Base-by-base conservation (phyloP, 495 filamentous ascomycete genomes). In the Aspergillus conjunctus region DNA sequence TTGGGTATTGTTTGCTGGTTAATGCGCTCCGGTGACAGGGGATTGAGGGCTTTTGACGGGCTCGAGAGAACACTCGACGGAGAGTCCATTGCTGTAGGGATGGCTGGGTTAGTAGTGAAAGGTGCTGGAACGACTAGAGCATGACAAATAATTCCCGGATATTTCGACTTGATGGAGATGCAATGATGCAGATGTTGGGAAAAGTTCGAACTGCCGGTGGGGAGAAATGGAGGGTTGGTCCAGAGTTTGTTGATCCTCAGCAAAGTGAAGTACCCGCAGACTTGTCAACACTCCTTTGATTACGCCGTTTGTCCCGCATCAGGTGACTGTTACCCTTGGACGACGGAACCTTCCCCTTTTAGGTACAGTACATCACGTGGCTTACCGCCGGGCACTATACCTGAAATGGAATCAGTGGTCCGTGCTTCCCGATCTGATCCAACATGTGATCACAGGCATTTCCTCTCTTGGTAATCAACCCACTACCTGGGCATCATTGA, bases 1-100 rank as follows among this genome's bases (percentile, higher is more conserved):
- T 70, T 74, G 32, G 80, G 76, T 32, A 80, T 73, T 43, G 78
- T 77, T 69, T 90, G 86, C 72, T 88, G 83, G 68, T 92, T 92
- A 69, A 87, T 88, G 71, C 89, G 88, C 71, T 96, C 91, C 52
- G 91, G 86, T 7, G 92, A 92, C 21, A 91, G 73, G 17, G 86
- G 85, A 85, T 54, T 92, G 75, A 67, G 89, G 83, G 82, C 84
- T 60, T 87, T 85, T 43, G 66, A 63, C 22, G 66, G 66, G 64
- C 79, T 79, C 37, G 78, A 73, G 63, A 75, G 67, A 33, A 67
- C 72, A 71, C 71, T 71, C 52, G 74, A 74, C 63, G 75, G 76
- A 41, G 76, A 76, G 50, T 77, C 76, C 75, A 79, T 79, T 56
- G 63, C 68, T 60, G 60, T 18, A 33, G 45, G 49, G n/a, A 51